Evolutionary conservation across 768 basidiomycete genomes (phyloP).

Genomic region (Lanmaoa pseudosensibilis): DNA sequence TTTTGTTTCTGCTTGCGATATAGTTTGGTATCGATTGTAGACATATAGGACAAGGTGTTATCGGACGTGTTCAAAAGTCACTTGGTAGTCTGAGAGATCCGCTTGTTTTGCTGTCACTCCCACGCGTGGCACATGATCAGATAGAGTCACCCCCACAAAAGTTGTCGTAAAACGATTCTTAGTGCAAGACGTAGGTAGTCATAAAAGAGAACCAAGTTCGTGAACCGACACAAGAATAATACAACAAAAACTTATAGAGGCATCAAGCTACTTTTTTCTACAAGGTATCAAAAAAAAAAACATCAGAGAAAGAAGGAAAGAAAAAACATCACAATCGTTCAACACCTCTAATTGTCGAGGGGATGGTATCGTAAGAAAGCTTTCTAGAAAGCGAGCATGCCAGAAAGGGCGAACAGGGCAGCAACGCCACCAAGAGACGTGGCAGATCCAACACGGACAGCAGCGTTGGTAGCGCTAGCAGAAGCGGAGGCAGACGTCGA

Average conservation of each 20-base stretch:
- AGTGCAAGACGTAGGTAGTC: background rate
- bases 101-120: background rate
- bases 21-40: slow-evolving; percentile 16
- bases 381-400: slow-evolving; percentile 20
- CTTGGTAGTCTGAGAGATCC: no score
- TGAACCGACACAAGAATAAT: slow-evolving; percentile 13
- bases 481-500: slow-evolving; percentile 16
- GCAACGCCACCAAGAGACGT: slow-evolving; percentile 21
- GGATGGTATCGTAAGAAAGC: slow-evolving; percentile 5
- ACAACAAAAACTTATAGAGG: slow-evolving; percentile 18
- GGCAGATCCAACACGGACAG: slow-evolving; percentile 21
- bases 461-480: slow-evolving; percentile 20
- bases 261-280: slow-evolving; percentile 10
- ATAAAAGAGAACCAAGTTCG: slow-evolving; percentile 1
- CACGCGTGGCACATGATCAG: slow-evolving; percentile 1
- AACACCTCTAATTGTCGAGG: background rate
- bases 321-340: slow-evolving; percentile 8
- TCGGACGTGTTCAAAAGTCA: background rate
- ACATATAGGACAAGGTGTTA: slow-evolving; percentile 6
- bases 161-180: background rate
- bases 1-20: slow-evolving; percentile 31
- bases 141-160: background rate
- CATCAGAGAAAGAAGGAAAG: background rate
- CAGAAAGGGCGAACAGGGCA: slow-evolving; percentile 23
- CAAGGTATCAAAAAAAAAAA: slow-evolving; percentile 4